Evolutionary conservation across 768 basidiomycete genomes (phyloP).

Genomic region (Amyloporia xantha): DNA sequence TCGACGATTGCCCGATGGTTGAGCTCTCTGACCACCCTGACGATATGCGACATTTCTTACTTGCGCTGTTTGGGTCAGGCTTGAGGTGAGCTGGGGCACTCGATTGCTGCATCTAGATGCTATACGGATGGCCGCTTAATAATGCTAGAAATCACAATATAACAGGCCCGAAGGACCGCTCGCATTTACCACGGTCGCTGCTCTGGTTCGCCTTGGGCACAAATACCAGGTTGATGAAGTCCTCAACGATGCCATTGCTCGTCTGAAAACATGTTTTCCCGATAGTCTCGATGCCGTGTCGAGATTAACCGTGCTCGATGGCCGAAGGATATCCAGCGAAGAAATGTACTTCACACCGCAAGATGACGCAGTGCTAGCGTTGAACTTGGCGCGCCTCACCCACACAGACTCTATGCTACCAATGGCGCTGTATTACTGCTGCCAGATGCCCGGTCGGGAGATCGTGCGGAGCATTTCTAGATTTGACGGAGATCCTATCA

Average conservation of each 20-base stretch:
- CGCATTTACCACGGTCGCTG: not conserved
- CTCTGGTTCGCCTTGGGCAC: not conserved
- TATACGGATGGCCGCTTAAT: not conserved
- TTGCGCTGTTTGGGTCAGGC: not conserved
- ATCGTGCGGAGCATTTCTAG: no score
- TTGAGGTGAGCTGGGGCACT: not conserved
- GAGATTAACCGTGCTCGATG: not conserved
- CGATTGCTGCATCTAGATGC: not conserved
- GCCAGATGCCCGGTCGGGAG: no score
- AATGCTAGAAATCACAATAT: not conserved
- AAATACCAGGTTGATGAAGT: slow-evolving; percentile 1
- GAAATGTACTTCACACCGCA: not conserved
- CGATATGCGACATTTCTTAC: not conserved
- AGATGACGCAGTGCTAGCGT: not conserved
- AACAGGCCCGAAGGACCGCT: not conserved
- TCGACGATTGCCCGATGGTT: not conserved
- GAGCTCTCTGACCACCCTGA: not conserved
- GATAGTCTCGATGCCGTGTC: not conserved
- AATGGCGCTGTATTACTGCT: slow-evolving; percentile 4
- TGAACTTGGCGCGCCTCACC: slow-evolving; percentile 10
- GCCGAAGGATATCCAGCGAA: not conserved
- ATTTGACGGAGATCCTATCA: no score
- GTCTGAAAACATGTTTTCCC: not conserved
- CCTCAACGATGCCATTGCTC: not conserved
- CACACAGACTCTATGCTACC: slow-evolving; percentile 11